Evolutionary conservation across 257 asterid genomes (phyloP), one percentile per base, ranked within the genome.

Genomic region (Cinchona pubescens): DNA sequence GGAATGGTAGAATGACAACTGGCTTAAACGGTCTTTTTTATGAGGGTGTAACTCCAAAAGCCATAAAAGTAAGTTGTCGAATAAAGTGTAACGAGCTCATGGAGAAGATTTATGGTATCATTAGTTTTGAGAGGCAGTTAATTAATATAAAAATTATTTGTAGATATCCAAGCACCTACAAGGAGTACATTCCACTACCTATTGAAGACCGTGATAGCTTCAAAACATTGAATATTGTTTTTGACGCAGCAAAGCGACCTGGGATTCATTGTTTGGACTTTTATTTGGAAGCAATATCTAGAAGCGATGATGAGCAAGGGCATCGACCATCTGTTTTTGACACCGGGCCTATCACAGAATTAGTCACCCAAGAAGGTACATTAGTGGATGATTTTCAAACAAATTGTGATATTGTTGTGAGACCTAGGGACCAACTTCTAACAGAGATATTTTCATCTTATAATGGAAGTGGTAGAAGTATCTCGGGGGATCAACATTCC

Each of bases 241-340:
- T 70, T 9, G 75, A 70, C 19, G 8, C 11, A 0, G 40, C 48
- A 18, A 70, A 51, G 5, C 29, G 46, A 16, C 46, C 29, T 27
- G 46, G 45, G 35, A 23, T 70, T 53, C 9, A 70, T 70, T 70
- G 75, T 49, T 34, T 70, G 12, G 75, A 70, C 23, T 6, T 49
- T 32, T 70, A 70, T 70, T 49, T 51, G 30, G 48, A 70, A 49
- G 21, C 56, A 18, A 11, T 48, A 6, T 21, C 46, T 15, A 10
- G 0, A 7, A 7, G 1, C 19, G 9, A 8, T 7, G 63, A 51
- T 7, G 18, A 64, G n/a, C 11, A 30, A 18, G 64, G 34, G 6
- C 4, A n/a, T n/a, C n/a, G n/a, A n/a, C n/a, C 45, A 11, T 58
- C 34, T 23, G n/a, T 19, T 29, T 9, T 69, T 27, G 27, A 27